Conservation (phyloP, 805 yeast genomes). For the Jamesozyma rosinii region DNA sequence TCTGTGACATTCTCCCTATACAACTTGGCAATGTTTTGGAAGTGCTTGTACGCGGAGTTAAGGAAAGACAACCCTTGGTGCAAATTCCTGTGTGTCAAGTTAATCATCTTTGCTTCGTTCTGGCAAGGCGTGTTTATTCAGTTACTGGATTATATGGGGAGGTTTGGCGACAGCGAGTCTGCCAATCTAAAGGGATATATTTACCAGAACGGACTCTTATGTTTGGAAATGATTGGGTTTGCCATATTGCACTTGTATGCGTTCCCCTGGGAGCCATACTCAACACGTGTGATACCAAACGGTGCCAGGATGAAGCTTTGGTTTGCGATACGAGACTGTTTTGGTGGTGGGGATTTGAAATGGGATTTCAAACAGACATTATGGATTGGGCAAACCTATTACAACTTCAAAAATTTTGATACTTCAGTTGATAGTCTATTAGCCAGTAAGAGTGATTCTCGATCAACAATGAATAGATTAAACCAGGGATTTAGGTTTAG, state of each 20-base stretch:
- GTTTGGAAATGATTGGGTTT: conserved; percentile 77
- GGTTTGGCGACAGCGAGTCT: conserved; percentile 29
- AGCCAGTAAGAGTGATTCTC: conserved; percentile 59
- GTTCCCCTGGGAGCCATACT: conserved; percentile 69
- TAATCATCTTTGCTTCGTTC: conserved; percentile 92
- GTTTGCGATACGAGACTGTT: conserved; percentile 66
- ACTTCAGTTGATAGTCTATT: conserved; percentile 43
- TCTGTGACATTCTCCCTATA: conserved; percentile 78
- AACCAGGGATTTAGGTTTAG: conserved; percentile 77
- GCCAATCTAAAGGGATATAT: conserved; percentile 39
- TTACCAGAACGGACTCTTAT: conserved; percentile 70
- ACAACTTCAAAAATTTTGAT: conserved; percentile 77
- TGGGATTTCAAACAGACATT: conserved; percentile 66
- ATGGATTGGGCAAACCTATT: conserved; percentile 56
- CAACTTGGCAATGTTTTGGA: conserved; percentile 86
- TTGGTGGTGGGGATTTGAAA: conserved; percentile 67
- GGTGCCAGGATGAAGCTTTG: conserved; percentile 53
- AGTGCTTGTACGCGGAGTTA: conserved; percentile 70
- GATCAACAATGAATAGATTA: conserved; percentile 56
- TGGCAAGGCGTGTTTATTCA: conserved; percentile 81
- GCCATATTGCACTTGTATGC: conserved; percentile 85
- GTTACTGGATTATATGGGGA: conserved; percentile 40
- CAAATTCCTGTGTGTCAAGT: conserved; percentile 84
- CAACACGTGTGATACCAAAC: conserved; percentile 50
- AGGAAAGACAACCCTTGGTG: conserved; percentile 80